Percentiles rank a stretch among this genome's conserved stretches.
phyloP scores from a whole-genome alignment of 23 red algal genomes.

The Gracilaria gracilis region DNA sequence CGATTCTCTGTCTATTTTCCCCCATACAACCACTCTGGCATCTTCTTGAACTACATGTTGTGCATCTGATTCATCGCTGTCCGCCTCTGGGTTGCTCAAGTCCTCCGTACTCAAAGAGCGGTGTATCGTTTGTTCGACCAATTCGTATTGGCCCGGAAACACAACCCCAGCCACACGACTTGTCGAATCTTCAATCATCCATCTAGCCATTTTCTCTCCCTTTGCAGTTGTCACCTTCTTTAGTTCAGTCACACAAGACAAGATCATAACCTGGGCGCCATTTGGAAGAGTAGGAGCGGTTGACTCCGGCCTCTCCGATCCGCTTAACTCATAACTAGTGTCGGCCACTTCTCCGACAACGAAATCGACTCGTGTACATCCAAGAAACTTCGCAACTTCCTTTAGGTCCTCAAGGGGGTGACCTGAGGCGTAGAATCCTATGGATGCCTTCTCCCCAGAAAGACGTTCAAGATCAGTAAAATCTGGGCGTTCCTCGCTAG shows the following conservation, averaged over 20 bases:
- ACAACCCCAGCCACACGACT: conserved; percentile 56
- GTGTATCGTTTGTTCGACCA: conserved; percentile 22
- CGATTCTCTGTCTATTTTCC: conserved; percentile 73
- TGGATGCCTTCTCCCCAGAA: conserved; percentile 57
- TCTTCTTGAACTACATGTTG: conserved; percentile 56
- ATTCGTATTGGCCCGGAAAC: conserved; percentile 57
- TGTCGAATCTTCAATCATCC: conserved; percentile 47
- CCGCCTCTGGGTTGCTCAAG: neutral
- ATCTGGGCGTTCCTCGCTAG: conserved; percentile 30
- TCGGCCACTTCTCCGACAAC: conserved; percentile 62
- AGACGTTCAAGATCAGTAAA: conserved; percentile 59
- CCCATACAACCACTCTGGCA: conserved; percentile 77
- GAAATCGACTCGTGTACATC: conserved; percentile 42
- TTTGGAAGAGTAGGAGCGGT: conserved; percentile 4
- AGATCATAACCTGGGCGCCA: conserved; percentile 41
- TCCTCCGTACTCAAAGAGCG: neutral
- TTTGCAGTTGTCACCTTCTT: conserved; percentile 61
- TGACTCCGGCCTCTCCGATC: neutral
- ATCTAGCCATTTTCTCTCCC: conserved; percentile 66
- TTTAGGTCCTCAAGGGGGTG: conserved; percentile 65
- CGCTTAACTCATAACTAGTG: neutral
- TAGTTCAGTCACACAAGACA: conserved; percentile 48
- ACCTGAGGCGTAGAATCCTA: conserved; percentile 84
- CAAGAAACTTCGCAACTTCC: conserved; percentile 21
- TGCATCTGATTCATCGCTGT: conserved; percentile 8